Evolutionary conservation across 1,139 yeast species (phyloP), one percentile per base, ranked within the genome.

Genomic region (Kodamaea derodonti): DNA sequence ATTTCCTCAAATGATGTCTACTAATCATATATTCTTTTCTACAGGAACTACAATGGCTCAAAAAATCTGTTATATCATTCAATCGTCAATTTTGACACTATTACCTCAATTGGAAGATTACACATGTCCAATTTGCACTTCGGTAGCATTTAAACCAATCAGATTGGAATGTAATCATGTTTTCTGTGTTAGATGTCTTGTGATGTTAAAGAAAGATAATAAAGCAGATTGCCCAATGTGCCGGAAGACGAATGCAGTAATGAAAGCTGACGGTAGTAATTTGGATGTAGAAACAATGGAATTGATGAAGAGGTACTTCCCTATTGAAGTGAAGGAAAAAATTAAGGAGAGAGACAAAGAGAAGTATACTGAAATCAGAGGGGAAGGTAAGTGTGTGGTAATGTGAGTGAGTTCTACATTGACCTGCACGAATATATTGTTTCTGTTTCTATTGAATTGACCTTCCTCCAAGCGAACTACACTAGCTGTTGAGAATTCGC

Each of bases 21-120:
- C 62, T 23, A 72, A 72, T 36, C 75, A 78, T 35, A 60, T 72
- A 32, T 62, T 67, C 44, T 58, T 69, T 39, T 27, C 38, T 9
- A 58, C 58, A 7, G 74, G 75, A 25, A 62, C 66, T 6, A 74
- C 82, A 2, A 56, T 80, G 25, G 75, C 82, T 0, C 75, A 72
- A 42, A 65, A 72, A 18, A 67, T 80, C 12, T 78, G 83, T 49
- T 70, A 58, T 33, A 65, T 78, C 12, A 77, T 83, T 34, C 75
- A 81, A 27, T 62, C 65, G 13, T 69, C 76, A 10, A 54, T 83
- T 11, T 53, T 82, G 25, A 69, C 73, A 14, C 54, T 82, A 3
- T 64, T 82, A 1, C 92, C 92, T 1, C 90, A 82, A 52, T 58
- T 83, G 13, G 90, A 83, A 34, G 92, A 83, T 51, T 83, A 80